phyloP scores from a whole-genome alignment of 1,284 basidiomycete species.

The Cryptococcus floricola region DNA sequence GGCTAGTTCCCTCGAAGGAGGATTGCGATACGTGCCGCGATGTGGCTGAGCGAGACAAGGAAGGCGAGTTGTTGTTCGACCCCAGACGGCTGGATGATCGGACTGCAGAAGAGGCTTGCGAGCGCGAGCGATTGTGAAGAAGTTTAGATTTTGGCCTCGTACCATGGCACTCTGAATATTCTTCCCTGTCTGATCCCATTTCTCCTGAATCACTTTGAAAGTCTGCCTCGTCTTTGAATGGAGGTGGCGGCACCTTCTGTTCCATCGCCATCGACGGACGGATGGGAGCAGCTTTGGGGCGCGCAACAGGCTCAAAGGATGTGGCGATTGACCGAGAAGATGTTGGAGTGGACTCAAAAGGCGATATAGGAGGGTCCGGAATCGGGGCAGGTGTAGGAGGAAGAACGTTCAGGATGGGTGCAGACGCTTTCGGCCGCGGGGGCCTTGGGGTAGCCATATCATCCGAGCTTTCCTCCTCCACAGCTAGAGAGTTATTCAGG shows the following conservation, averaged over 20 bases:
- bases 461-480: not conserved
- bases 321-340: not conserved
- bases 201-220: constrained; percentile 22
- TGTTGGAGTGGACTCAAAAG: constrained; percentile 23
- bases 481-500: not conserved
- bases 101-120: not conserved
- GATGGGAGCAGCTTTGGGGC: not conserved
- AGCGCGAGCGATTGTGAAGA: not conserved
- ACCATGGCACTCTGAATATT: constrained; percentile 11
- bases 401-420: constrained; percentile 21
- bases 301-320: not conserved
- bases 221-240: constrained; percentile 17
- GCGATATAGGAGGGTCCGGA: constrained; percentile 21
- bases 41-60: too few species aligned
- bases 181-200: constrained; percentile 28
- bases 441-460: not conserved
- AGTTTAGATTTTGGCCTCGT: not conserved
- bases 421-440: not conserved
- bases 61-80: too few species aligned
- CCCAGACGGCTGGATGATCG: too few species aligned
- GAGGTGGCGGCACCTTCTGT: not conserved
- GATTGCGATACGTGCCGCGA: constrained; percentile 5
- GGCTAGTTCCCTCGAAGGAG: constrained; percentile 25
- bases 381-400: constrained; percentile 37
- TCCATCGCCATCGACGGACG: not conserved